A percentile compares a stretch with the other conserved stretches of the same genome.
Evolutionary conservation across 1,284 basidiomycete genomes (phyloP).

Genomic region (Leccinum solheimii): DNA sequence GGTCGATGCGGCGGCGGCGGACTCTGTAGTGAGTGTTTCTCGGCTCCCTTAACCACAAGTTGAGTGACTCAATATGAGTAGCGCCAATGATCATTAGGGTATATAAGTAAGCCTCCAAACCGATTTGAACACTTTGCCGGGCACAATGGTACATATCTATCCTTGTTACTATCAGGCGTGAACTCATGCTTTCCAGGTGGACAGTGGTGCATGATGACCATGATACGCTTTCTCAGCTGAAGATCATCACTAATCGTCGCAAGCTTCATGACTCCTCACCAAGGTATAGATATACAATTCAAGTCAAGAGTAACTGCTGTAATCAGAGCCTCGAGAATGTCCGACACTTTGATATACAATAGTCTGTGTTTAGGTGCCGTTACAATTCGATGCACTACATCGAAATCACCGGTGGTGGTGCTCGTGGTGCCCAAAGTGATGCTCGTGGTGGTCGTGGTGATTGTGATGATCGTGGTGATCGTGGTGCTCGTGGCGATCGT

Average conservation of each 20-base stretch:
- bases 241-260: not conserved
- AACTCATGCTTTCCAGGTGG: not conserved
- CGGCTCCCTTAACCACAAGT: not conserved
- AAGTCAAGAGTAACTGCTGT: not conserved
- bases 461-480: not conserved
- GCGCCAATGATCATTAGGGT: not conserved
- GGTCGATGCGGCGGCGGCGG: not conserved
- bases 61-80: not conserved
- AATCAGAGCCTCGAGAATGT: not conserved
- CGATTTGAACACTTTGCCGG: not conserved
- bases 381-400: not conserved
- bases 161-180: not conserved
- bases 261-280: not conserved
- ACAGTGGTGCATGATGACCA: not conserved
- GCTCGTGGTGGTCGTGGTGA: not conserved
- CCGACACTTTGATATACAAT: constrained; percentile 3
- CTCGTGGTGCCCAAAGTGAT: not conserved
- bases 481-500: too few species aligned
- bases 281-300: not conserved
- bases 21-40: not conserved
- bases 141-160: not conserved
- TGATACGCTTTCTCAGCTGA: not conserved
- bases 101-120: not conserved
- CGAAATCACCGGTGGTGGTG: not conserved
- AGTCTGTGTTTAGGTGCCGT: not conserved